Evolutionary conservation across 177 flowering plant species (phyloP).

Genomic region (Vitis hybrid): DNA sequence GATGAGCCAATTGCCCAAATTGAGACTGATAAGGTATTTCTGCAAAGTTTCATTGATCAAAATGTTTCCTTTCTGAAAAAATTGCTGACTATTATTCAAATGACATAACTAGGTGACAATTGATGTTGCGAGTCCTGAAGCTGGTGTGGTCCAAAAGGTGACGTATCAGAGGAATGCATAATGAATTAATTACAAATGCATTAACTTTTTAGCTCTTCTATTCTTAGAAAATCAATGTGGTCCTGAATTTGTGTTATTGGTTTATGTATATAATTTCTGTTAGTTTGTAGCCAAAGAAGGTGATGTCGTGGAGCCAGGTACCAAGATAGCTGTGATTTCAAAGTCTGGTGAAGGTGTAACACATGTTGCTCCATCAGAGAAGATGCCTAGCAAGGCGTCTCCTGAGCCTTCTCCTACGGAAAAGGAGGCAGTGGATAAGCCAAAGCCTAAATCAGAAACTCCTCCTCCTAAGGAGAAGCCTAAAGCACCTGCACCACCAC

Average conservation of each 20-base stretch:
- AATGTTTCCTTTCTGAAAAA: too few relatives aligned
- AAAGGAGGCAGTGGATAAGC: conserved; percentile 28
- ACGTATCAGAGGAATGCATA: too few relatives aligned
- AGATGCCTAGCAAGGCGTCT: conserved; percentile 34
- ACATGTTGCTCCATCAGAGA: conserved; percentile 67
- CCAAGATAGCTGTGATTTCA: conserved; percentile 83
- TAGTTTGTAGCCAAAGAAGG: conserved; percentile 90
- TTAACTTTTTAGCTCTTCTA: too few relatives aligned
- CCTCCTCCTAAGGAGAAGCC: conserved; percentile 50
- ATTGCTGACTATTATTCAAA: conserved; percentile 7
- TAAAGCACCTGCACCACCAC: conserved; percentile 49
- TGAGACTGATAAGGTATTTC: conserved; percentile 78
- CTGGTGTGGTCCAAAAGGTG: too few relatives aligned
- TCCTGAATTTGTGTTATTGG: too few relatives aligned
- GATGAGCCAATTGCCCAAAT: conserved; percentile 81
- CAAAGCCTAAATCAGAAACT: conserved; percentile 51
- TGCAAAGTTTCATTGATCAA: too few relatives aligned
- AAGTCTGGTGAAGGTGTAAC: conserved; percentile 69
- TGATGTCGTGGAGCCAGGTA: conserved; percentile 92
- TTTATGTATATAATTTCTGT: too few relatives aligned
- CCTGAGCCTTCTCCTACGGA: conserved; percentile 46
- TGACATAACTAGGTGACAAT: conserved; percentile 56
- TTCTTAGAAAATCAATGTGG: too few relatives aligned
- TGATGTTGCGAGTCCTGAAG: too few relatives aligned
- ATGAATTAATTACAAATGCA: too few relatives aligned